Evolutionary conservation across 2,329 filamentous ascomycete species (phyloP), one percentile per base, ranked within the genome.

Genomic region (Rasamsonia emersonii): DNA sequence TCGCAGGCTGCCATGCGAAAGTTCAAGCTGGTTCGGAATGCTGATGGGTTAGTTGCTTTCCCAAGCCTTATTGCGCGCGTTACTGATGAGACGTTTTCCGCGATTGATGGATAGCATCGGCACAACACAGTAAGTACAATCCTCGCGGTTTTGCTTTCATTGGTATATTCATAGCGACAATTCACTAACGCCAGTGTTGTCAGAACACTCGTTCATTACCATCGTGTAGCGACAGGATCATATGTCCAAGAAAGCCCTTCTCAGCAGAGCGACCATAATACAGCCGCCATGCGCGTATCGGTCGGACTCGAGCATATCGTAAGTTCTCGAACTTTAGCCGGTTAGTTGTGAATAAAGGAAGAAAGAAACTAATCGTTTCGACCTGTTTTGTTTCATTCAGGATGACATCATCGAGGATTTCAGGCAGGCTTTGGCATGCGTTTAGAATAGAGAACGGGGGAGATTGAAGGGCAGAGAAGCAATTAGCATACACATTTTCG

Each of bases 391-490:
- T 4, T 19, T 19, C 11, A n/a, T 18, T 10, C 20, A 37, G 35
- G 85, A 93, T 64, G 86, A 94, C 53, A 93, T 93, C 49, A 86
- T 93, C 48, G 79, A 76, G 49, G 86, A 94, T 61, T 93, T 94
- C 54, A 78, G 86, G 60, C 85, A 93, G 67, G 33, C 37, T 8
- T 8, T 38, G n/a, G 18, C n/a, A n/a, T n/a, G n/a, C n/a, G n/a
- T n/a, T n/a, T n/a, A n/a, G n/a, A n/a, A n/a, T n/a, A n/a, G n/a
- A n/a, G n/a, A n/a, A n/a, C n/a, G n/a, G n/a, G n/a, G n/a, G n/a
- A n/a, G n/a, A n/a, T n/a, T n/a, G n/a, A n/a, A n/a, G n/a, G n/a
- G n/a, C n/a, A n/a, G n/a, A n/a, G n/a, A n/a, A n/a, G n/a, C n/a
- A n/a, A n/a, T n/a, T n/a, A n/a, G n/a, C n/a, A n/a, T n/a, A n/a